Evolutionary conservation across 805 yeast species (phyloP).

Genomic region (Blastobotrys americana): DNA sequence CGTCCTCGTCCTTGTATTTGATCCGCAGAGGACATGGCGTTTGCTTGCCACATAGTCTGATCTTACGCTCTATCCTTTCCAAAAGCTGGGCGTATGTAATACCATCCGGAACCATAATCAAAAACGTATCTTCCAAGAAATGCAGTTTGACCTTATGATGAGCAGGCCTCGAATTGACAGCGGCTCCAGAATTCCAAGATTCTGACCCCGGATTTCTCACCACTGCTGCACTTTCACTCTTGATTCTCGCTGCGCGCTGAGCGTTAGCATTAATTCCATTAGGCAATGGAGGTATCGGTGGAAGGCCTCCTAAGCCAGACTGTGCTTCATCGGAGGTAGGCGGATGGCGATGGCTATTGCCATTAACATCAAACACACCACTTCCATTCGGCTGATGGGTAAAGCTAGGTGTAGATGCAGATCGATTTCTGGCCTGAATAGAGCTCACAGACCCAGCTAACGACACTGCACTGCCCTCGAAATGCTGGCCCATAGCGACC

Average conservation of each 20-base stretch:
- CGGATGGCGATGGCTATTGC: background rate
- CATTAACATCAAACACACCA: background rate
- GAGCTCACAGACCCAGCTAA: constrained; percentile 4
- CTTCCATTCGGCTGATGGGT: background rate
- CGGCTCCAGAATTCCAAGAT: background rate
- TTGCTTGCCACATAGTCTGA: constrained; percentile 46
- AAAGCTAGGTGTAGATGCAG: constrained; percentile 12
- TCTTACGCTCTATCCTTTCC: constrained; percentile 50
- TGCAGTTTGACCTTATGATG: constrained; percentile 31
- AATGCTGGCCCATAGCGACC: background rate
- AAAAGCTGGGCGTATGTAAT: constrained; percentile 46
- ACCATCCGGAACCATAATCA: constrained; percentile 53
- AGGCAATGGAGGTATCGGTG: constrained; percentile 12
- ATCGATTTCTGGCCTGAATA: constrained; percentile 8
- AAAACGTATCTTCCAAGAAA: constrained; percentile 41
- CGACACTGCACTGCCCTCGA: constrained; percentile 7
- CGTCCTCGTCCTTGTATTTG: constrained; percentile 90
- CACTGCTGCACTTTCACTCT: constrained; percentile 15
- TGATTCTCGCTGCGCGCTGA: constrained; percentile 9
- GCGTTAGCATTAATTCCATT: background rate
- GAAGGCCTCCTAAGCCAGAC: background rate
- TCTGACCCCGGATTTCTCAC: background rate
- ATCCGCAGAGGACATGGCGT: constrained; percentile 42
- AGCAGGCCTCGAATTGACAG: constrained; percentile 7
- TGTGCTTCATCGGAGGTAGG: background rate